A percentile compares a stretch with the other conserved stretches of the same genome.
Evolutionary conservation across 306 rosid species (phyloP).

Genomic region (Abrus precatorius): DNA sequence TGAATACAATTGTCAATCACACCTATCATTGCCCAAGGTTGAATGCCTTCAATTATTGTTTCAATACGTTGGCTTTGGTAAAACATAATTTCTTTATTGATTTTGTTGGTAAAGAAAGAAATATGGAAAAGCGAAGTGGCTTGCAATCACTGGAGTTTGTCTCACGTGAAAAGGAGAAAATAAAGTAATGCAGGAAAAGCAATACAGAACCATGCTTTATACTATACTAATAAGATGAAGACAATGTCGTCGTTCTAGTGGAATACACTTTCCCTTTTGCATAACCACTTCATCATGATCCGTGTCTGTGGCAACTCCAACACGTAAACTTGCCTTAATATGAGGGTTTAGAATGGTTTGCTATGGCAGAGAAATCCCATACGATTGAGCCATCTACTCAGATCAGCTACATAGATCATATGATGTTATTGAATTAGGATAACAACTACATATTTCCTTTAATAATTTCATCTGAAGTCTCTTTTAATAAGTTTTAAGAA

Average conservation of each 20-base stretch:
- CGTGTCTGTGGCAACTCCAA: neutral
- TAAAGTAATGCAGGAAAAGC: constrained; percentile 16
- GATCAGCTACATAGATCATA: too few relatives aligned
- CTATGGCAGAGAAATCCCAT: neutral
- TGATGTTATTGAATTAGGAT: too few relatives aligned
- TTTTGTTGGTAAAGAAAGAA: neutral
- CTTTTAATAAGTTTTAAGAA: too few relatives aligned
- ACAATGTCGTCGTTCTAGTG: neutral
- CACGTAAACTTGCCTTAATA: neutral
- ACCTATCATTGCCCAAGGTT: constrained; percentile 2
- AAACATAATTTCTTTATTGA: neutral
- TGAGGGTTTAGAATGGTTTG: neutral
- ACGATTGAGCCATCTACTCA: too few relatives aligned
- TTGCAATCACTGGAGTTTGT: constrained; percentile 10
- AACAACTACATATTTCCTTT: too few relatives aligned
- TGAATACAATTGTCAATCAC: too few relatives aligned
- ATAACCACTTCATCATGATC: neutral
- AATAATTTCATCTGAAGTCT: too few relatives aligned
- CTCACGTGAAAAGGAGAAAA: constrained; percentile 5
- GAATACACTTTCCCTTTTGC: constrained; percentile 13
- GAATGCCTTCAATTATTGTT: neutral
- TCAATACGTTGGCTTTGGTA: neutral
- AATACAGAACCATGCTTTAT: constrained; percentile 31
- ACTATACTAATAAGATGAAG: neutral
- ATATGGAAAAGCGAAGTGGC: constrained; percentile 30